Conservation (phyloP, 106 monocot genomes). For the Acanthochlamys bracteata region DNA sequence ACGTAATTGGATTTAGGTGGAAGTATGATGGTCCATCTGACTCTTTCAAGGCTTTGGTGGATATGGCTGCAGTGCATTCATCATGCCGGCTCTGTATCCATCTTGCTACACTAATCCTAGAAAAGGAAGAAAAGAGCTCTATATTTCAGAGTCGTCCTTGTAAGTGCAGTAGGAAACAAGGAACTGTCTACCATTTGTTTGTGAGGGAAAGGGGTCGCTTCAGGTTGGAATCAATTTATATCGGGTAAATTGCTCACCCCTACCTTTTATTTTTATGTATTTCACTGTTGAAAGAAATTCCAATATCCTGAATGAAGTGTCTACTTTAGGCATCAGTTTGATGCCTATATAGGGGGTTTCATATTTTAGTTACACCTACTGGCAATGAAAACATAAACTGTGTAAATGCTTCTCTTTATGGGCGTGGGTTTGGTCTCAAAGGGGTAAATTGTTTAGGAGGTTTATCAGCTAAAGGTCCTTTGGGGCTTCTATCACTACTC, state of each 20-base stretch:
- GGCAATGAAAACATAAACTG: too few relatives aligned
- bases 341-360: too few relatives aligned
- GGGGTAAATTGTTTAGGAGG: too few relatives aligned
- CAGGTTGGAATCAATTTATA: conserved; percentile 46
- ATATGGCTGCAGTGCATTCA: conserved; percentile 90
- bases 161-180: conserved; percentile 44
- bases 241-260: conserved; percentile 59
- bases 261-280: too few relatives aligned
- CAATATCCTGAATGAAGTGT: too few relatives aligned
- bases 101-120: conserved; percentile 56
- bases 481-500: too few relatives aligned
- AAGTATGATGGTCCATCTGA: conserved; percentile 83
- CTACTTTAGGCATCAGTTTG: too few relatives aligned
- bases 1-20: conserved; percentile 35
- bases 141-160: conserved; percentile 60
- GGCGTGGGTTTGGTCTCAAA: too few relatives aligned
- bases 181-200: conserved; percentile 59
- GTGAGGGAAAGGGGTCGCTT: conserved; percentile 81
- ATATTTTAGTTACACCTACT: too few relatives aligned
- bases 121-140: conserved; percentile 50
- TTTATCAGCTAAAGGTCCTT: too few relatives aligned
- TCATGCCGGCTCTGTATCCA: conserved; percentile 89
- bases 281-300: too few relatives aligned
- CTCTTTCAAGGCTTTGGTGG: conserved; percentile 84
- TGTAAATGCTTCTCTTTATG: too few relatives aligned